Evolutionary conservation across 2,329 filamentous ascomycete species (phyloP), one percentile per base, ranked within the genome.

Genomic region (Chrysoporthe deuterocubensis): DNA sequence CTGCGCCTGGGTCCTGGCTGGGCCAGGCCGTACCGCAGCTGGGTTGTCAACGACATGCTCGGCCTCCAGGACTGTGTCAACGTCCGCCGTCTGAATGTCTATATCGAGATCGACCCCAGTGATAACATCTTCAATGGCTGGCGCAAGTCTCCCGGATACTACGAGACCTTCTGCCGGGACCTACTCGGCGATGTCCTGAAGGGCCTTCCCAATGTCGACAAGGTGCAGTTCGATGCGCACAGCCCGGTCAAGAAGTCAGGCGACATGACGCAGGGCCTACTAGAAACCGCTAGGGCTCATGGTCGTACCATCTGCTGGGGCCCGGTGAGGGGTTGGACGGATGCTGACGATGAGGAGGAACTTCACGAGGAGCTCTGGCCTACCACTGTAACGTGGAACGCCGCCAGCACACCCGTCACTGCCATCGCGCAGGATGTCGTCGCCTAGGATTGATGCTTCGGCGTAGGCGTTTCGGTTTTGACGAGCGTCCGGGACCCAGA

Each of bases 1-100:
- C 78, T 94, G 64, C 86, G 91, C 2, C 81, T 94, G 0, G 92
- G 92, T 0, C 91, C 91, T 0, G 91, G 91, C 26, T 94, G 90
- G 87, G 88, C 82, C 69, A 85, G 85, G 67, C 91, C 92, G 16
- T 92, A 92, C 0, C 82, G 82, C 44, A 87, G 89, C 62, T 94
- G 92, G 89, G 86, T 88, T 1, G 88, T 92, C 14, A 89, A 89
- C 71, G 79, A 84, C 4, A 83, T 84, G 1, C 81, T 94, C 0
- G 90, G 91, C 0, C 81, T 94, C 7, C 72, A 76, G 1, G 88
- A 92, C 62, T 91, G 89, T 75, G 78, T 78, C 67, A 87, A 83
- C 60, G 84, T 91, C 26, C 82, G 84, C 42, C 82, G 81, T 16
- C 76, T 94, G 60, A 87, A 84, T 37, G 85, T 94, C 13, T 92